A percentile compares a stretch with the other conserved stretches of the same genome.
phyloP scores from a whole-genome alignment of 352 stramenopile genomes.

The Phytophthora syringae region DNA sequence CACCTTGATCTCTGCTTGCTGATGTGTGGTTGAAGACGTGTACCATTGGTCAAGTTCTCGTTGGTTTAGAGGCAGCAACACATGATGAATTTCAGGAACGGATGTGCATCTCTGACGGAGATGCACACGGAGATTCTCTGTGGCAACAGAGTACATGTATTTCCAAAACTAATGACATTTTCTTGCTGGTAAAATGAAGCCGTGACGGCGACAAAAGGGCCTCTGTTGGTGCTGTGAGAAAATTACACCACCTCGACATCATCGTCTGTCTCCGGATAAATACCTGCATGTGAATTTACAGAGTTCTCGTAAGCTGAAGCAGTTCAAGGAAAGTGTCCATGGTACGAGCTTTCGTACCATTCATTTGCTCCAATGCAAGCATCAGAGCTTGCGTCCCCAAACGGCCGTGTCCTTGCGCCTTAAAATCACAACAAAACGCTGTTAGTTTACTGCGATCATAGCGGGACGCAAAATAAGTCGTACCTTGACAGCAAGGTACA shows the following conservation, averaged over 20 bases:
- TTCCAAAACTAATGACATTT: background rate
- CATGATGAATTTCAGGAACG: slow-evolving; percentile 10
- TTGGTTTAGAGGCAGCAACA: slow-evolving; percentile 14
- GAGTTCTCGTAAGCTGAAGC: background rate
- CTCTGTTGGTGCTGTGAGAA: background rate
- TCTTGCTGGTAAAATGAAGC: slow-evolving; percentile 23
- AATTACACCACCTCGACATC: slow-evolving; percentile 48
- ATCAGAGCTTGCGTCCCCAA: slow-evolving; percentile 88
- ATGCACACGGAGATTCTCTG: too few species aligned
- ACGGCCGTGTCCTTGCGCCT: slow-evolving; percentile 83
- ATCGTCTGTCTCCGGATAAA: slow-evolving; percentile 52
- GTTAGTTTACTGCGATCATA: background rate
- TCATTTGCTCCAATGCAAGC: slow-evolving; percentile 88
- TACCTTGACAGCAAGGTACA: slow-evolving; percentile 88
- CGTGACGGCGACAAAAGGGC: background rate
- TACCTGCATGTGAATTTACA: slow-evolving; percentile 27
- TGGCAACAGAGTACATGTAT: too few species aligned
- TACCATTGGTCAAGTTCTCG: slow-evolving; percentile 3
- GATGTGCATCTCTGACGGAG: too few species aligned
- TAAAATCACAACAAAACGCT: slow-evolving; percentile 9
- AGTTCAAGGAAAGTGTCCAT: background rate
- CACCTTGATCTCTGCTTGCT: slow-evolving; percentile 19
- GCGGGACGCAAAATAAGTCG: background rate
- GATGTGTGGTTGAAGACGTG: slow-evolving; percentile 17
- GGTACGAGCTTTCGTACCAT: slow-evolving; percentile 51